phyloP scores from a whole-genome alignment of 1,284 basidiomycete genomes.

The Rhodofomes roseus region DNA sequence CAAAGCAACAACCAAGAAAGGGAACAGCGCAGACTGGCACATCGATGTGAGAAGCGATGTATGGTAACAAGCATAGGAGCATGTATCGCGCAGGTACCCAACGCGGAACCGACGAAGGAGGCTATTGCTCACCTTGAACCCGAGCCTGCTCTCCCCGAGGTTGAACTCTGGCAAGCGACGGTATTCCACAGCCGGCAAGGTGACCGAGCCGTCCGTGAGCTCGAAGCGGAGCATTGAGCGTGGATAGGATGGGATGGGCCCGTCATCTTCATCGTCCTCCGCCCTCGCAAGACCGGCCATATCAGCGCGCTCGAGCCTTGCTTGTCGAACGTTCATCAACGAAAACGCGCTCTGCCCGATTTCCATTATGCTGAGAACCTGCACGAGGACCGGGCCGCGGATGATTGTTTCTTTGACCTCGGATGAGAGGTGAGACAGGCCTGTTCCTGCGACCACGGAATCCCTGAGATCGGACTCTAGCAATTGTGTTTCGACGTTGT shows the following conservation, averaged over 20 bases:
- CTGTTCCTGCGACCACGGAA: constrained; percentile 65
- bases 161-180: constrained; percentile 52
- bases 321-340: constrained; percentile 58
- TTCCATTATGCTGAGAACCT: constrained; percentile 71
- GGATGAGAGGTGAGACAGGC: constrained; percentile 49
- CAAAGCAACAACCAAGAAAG: neutral
- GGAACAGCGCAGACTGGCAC: neutral
- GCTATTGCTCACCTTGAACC: constrained; percentile 56
- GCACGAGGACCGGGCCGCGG: constrained; percentile 52
- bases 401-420: constrained; percentile 31
- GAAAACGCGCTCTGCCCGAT: constrained; percentile 70
- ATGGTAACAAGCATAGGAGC: neutral
- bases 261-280: constrained; percentile 60
- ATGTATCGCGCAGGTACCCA: neutral
- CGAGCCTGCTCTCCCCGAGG: constrained; percentile 65
- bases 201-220: constrained; percentile 61
- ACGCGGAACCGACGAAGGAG: neutral
- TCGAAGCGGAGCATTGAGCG: constrained; percentile 65
- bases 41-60: neutral
- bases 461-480: constrained; percentile 65
- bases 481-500: constrained; percentile 60
- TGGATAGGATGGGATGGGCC: constrained; percentile 70
- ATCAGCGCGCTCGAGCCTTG: constrained; percentile 57
- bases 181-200: constrained; percentile 68
- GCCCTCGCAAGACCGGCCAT: constrained; percentile 40